These are phyloP conservation scores for Monilinia vaccinii-corymbosi DNA, from an alignment of 2,329 filamentous ascomycete species.

Conservation along the genomic window DNA sequence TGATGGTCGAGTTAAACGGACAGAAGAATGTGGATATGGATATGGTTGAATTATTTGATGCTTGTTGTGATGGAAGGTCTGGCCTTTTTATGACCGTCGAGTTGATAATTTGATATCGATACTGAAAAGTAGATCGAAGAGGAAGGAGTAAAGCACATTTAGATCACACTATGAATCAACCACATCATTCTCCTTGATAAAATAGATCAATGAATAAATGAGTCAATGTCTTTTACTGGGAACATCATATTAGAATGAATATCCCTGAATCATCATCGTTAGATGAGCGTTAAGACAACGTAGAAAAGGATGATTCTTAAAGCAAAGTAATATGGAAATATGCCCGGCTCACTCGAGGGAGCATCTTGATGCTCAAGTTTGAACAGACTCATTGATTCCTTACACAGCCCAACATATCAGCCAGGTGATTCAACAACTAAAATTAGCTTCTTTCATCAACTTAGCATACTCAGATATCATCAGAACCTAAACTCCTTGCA, in stretches of 20 bases:
- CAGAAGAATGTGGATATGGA: no score
- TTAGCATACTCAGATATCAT: neutral
- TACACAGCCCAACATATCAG: neutral
- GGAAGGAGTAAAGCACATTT: neutral
- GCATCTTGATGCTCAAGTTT: neutral
- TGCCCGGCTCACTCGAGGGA: neutral
- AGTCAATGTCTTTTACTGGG: neutral
- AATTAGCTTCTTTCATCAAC: neutral
- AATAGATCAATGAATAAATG: neutral
- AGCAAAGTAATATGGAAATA: neutral
- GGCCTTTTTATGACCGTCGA: no score
- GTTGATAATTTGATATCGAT: neutral
- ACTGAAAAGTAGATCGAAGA: neutral
- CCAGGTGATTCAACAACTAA: neutral
- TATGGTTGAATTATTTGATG: no score
- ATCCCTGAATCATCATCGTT: neutral
- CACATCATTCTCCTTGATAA: neutral
- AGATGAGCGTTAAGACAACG: neutral
- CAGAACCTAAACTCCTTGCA: slow-evolving; percentile 4
- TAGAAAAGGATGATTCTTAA: neutral
- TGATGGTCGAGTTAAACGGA: no score
- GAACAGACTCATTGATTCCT: neutral
- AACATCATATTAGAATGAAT: neutral
- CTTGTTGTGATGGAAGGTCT: no score
- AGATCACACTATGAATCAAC: neutral